Conservation (phyloP, 2,329 filamentous ascomycete genomes). For the Coleophoma crateriformis region DNA sequence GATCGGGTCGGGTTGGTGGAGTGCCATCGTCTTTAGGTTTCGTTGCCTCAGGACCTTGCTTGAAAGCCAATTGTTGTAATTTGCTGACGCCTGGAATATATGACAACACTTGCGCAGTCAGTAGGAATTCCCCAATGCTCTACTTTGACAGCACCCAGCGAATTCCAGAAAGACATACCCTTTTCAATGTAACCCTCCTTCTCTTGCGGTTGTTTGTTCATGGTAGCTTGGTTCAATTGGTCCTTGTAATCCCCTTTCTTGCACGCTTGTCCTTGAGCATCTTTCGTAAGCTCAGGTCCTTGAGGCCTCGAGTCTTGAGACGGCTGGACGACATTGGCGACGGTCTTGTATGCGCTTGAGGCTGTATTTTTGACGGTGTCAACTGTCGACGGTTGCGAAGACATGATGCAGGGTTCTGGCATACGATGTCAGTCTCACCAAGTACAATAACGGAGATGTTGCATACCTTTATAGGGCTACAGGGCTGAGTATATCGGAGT, state of each 20-base stretch:
- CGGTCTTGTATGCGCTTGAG: slow-evolving; percentile 7
- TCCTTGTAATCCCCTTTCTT: slow-evolving; percentile 19
- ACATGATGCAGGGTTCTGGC: slow-evolving; percentile 8
- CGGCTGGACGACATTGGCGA: slow-evolving; percentile 5
- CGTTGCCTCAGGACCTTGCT: slow-evolving; percentile 7
- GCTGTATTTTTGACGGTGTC: slow-evolving; percentile 13
- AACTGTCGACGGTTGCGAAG: slow-evolving; percentile 16
- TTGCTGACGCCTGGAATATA: slow-evolving; percentile 15
- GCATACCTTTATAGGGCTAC: neutral
- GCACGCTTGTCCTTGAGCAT: slow-evolving; percentile 13
- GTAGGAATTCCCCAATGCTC: slow-evolving; percentile 1
- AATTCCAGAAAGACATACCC: slow-evolving; percentile 7
- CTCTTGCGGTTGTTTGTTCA: slow-evolving; percentile 1
- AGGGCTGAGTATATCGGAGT: too few relatives aligned
- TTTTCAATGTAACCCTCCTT: slow-evolving; percentile 13
- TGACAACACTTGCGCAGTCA: slow-evolving; percentile 13
- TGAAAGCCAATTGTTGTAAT: slow-evolving; percentile 6
- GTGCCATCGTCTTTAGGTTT: neutral
- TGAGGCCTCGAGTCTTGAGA: slow-evolving; percentile 8
- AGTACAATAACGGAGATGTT: neutral
- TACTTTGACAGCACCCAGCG: neutral
- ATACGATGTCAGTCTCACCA: neutral
- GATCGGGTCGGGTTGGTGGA: slow-evolving; percentile 18
- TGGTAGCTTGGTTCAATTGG: slow-evolving; percentile 18
- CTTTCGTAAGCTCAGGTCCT: slow-evolving; percentile 10